phyloP scores from a whole-genome alignment of 805 yeast genomes.

The Cyberlindnera xylosilytica region DNA sequence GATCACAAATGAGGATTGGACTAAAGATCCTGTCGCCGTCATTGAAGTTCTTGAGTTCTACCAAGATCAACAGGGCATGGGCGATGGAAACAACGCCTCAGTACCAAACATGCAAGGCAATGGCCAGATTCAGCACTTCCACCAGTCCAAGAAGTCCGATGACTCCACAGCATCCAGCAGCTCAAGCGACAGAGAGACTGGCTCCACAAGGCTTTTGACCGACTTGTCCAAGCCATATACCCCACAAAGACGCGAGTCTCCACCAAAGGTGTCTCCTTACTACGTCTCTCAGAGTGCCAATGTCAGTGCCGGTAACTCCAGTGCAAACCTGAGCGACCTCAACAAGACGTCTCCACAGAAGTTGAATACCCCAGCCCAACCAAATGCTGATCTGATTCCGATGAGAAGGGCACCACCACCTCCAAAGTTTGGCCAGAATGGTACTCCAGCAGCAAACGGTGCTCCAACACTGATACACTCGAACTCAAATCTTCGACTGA shows the following conservation, averaged over 20 bases:
- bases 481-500: slow-evolving; percentile 8
- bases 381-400: slow-evolving; percentile 38
- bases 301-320: slow-evolving; percentile 6
- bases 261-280: slow-evolving; percentile 33
- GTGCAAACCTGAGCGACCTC: slow-evolving; percentile 3
- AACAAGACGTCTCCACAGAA: slow-evolving; percentile 2
- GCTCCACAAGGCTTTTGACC: slow-evolving; percentile 31
- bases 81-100: slow-evolving; percentile 1
- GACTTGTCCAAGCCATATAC: slow-evolving; percentile 44
- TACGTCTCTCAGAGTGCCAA: slow-evolving; percentile 17
- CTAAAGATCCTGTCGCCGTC: slow-evolving; percentile 92
- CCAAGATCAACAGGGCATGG: slow-evolving; percentile 34
- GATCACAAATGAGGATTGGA: slow-evolving; percentile 87
- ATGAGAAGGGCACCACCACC: slow-evolving; percentile 57
- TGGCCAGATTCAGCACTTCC: slow-evolving; percentile 5
- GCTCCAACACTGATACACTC: slow-evolving; percentile 8
- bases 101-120: not conserved
- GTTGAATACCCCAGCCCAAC: slow-evolving; percentile 4
- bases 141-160: slow-evolving; percentile 22
- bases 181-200: slow-evolving; percentile 18
- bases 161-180: slow-evolving; percentile 20
- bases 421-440: slow-evolving; percentile 28
- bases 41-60: slow-evolving; percentile 87
- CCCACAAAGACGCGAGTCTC: slow-evolving; percentile 41
- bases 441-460: not conserved